Conservation (phyloP, 2,329 filamentous ascomycete genomes). For the Penicillium concentricum region DNA sequence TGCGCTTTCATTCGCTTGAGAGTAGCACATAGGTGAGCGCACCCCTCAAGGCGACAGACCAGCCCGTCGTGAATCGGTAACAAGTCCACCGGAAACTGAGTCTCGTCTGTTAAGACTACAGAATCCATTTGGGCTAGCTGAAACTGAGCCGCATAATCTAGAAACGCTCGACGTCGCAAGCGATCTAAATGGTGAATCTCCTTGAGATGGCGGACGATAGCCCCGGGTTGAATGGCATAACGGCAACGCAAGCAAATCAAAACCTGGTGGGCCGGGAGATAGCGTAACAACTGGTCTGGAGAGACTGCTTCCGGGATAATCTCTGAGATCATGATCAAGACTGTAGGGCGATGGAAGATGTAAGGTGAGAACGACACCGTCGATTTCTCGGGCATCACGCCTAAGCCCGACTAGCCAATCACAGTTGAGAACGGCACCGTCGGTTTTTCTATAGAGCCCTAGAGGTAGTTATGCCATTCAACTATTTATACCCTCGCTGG, state of each 20-base stretch:
- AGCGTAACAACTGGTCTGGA: not conserved
- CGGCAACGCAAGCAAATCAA: conserved; percentile 24
- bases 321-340: no score
- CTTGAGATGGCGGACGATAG: conserved; percentile 28
- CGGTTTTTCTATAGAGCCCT: not conserved
- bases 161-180: conserved; percentile 3
- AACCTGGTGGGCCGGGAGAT: not conserved
- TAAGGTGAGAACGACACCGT: not conserved
- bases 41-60: conserved; percentile 15
- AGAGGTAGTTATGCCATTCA: no score
- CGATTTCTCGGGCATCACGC: not conserved
- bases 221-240: conserved; percentile 28
- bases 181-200: conserved; percentile 27
- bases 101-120: conserved; percentile 15
- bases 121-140: conserved; percentile 20
- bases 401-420: not conserved
- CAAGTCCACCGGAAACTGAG: conserved; percentile 28
- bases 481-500: no score
- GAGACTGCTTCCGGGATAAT: no score
- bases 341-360: no score
- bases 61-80: conserved; percentile 30
- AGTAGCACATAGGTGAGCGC: conserved; percentile 30
- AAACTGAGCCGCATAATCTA: conserved; percentile 10
- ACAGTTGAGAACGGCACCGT: conserved; percentile 3
- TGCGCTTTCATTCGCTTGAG: conserved; percentile 36